phyloP scores from a whole-genome alignment of 2,329 filamentous ascomycete species.

The Ophiocordyceps polyrhachis-furcata region DNA sequence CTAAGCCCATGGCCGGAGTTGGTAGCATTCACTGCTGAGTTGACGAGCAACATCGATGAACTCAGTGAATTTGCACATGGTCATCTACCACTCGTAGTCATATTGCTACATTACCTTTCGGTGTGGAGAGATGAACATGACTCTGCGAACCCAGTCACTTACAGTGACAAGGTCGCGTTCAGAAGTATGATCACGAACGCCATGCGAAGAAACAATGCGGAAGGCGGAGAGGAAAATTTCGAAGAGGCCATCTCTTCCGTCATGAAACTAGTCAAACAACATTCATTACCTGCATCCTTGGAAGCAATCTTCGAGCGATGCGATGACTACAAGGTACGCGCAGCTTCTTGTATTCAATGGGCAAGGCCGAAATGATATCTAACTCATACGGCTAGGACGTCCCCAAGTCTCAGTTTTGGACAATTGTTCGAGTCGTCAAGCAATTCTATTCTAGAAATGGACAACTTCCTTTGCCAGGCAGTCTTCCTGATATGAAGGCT shows the following conservation, averaged over 20 bases:
- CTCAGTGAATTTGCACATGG: constrained; percentile 71
- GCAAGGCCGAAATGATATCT: background rate
- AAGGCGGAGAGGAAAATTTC: constrained; percentile 91
- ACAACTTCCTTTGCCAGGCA: constrained; percentile 66
- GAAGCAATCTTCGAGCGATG: constrained; percentile 62
- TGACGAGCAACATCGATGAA: constrained; percentile 49
- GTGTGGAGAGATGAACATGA: constrained; percentile 58
- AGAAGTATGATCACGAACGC: constrained; percentile 47
- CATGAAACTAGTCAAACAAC: constrained; percentile 61
- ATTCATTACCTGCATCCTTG: constrained; percentile 48
- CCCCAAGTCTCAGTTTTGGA: constrained; percentile 52
- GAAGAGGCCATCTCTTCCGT: constrained; percentile 81
- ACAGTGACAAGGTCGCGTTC: constrained; percentile 77
- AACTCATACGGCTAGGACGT: background rate
- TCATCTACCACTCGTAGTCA: constrained; percentile 71
- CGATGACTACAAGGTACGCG: constrained; percentile 30
- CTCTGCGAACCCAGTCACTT: constrained; percentile 50
- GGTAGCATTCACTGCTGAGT: constrained; percentile 40
- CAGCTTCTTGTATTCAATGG: background rate
- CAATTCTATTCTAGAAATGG: constrained; percentile 56
- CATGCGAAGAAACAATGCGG: constrained; percentile 52
- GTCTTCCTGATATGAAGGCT: constrained; percentile 94
- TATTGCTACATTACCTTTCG: constrained; percentile 67
- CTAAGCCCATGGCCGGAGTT: constrained; percentile 77
- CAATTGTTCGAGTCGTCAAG: constrained; percentile 64